phyloP scores from a whole-genome alignment of 108 stramenopile species.

The Fistulifera solaris region DNA sequence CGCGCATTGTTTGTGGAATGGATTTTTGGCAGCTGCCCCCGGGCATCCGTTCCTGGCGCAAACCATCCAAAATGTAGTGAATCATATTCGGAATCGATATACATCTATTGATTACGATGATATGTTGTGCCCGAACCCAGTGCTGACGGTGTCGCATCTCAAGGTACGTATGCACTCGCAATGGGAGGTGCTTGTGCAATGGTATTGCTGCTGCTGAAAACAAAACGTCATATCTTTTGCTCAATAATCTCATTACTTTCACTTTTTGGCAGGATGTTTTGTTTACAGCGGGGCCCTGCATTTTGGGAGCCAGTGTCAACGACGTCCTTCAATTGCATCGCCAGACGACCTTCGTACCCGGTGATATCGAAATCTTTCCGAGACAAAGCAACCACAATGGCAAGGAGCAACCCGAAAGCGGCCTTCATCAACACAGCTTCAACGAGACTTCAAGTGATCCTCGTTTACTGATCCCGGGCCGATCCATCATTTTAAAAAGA shows the following conservation, averaged over 20 bases:
- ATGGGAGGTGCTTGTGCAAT: too few species aligned
- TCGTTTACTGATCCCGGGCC: constrained; percentile 28
- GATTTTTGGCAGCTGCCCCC: constrained; percentile 46
- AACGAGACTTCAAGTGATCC: too few species aligned
- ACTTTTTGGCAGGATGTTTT: constrained; percentile 21
- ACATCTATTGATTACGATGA: constrained; percentile 50
- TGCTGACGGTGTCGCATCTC: constrained; percentile 14
- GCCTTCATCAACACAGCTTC: too few species aligned
- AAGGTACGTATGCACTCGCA: too few species aligned
- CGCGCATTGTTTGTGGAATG: constrained; percentile 46
- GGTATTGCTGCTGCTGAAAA: too few species aligned
- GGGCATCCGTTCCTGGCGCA: constrained; percentile 46
- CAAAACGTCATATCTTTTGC: too few species aligned
- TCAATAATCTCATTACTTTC: too few species aligned
- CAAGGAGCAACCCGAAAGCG: too few species aligned
- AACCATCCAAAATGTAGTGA: constrained; percentile 45
- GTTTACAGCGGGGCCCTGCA: constrained; percentile 52
- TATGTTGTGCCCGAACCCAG: constrained; percentile 39
- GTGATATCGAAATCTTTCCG: constrained; percentile 24
- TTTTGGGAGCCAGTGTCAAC: constrained; percentile 41
- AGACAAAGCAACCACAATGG: constrained; percentile 1
- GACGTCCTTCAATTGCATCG: constrained; percentile 32
- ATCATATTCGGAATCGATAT: constrained; percentile 59
- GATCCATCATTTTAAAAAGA: constrained; percentile 46
- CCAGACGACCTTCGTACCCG: constrained; percentile 32